These are phyloP conservation scores for Stephanodiscus triporus DNA, from an alignment of 108 stramenopile species.

Conservation along the genomic window DNA sequence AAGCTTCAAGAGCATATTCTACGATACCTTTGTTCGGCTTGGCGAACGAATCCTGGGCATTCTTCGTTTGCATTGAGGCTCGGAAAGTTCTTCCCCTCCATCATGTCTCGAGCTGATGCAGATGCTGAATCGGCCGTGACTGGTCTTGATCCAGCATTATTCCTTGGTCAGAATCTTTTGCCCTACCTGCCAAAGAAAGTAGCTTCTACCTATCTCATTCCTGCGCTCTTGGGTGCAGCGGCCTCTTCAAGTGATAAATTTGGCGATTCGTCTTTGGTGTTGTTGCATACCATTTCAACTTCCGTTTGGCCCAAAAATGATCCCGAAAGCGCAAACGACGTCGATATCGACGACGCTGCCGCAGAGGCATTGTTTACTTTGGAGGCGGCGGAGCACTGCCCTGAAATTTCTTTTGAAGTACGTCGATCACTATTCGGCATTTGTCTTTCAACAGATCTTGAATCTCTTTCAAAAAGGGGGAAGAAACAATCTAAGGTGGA, in stretches of 20 bases:
- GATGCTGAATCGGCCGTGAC: slow-evolving; percentile 15
- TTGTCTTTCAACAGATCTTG: slow-evolving; percentile 26
- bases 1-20: slow-evolving; percentile 42
- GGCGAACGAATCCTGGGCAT: slow-evolving; percentile 50
- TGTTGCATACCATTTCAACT: slow-evolving; percentile 42
- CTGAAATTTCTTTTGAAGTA: slow-evolving; percentile 18
- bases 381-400: slow-evolving; percentile 31
- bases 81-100: slow-evolving; percentile 41
- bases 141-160: slow-evolving; percentile 45
- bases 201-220: slow-evolving; percentile 37
- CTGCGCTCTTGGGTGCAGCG: slow-evolving; percentile 53
- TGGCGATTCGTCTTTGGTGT: slow-evolving; percentile 40
- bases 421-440: slow-evolving; percentile 29
- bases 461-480: neutral
- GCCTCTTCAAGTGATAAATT: slow-evolving; percentile 28
- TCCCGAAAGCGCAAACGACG: slow-evolving; percentile 20
- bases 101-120: slow-evolving; percentile 24
- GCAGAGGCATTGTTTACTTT: slow-evolving; percentile 29
- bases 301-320: slow-evolving; percentile 13
- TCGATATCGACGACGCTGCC: slow-evolving; percentile 27
- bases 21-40: slow-evolving; percentile 44
- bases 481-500: neutral
- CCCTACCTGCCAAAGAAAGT: slow-evolving; percentile 47
- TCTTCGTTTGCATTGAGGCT: slow-evolving; percentile 43
- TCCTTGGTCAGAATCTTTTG: slow-evolving; percentile 59